These are phyloP conservation scores for Yamadazyma laniorum DNA, from an alignment of 805 yeast genomes.

Conservation along the genomic window DNA sequence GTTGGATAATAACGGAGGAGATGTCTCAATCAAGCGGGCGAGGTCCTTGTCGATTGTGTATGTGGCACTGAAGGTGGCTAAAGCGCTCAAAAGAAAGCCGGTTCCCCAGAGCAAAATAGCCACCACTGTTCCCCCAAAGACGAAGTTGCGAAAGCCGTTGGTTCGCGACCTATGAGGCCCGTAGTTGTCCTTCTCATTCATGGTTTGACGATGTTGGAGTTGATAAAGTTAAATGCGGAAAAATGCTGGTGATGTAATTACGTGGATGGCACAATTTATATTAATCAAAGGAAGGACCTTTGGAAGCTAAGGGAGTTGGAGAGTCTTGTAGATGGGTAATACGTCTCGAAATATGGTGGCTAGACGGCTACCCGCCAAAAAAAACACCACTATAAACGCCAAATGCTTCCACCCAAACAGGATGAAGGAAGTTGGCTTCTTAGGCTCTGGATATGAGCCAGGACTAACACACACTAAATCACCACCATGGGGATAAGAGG, in stretches of 20 bases:
- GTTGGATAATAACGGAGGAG: constrained; percentile 7
- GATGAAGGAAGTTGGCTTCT: too few relatives aligned
- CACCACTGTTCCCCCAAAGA: constrained; percentile 18
- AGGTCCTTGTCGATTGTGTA: neutral
- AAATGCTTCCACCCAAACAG: too few relatives aligned
- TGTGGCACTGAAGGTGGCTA: constrained; percentile 16
- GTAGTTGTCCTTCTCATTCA: constrained; percentile 3
- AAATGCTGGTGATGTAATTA: too few relatives aligned
- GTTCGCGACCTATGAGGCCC: neutral
- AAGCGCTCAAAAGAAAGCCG: constrained; percentile 25
- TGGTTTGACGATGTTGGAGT: too few relatives aligned
- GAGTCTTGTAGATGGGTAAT: too few relatives aligned
- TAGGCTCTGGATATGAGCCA: neutral
- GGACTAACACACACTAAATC: constrained; percentile 2
- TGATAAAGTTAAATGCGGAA: too few relatives aligned
- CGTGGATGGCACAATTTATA: too few relatives aligned
- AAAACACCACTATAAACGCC: too few relatives aligned
- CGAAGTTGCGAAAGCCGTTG: constrained; percentile 1
- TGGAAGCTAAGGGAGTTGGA: too few relatives aligned
- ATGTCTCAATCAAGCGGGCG: neutral
- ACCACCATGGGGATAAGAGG: neutral
- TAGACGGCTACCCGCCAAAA: too few relatives aligned
- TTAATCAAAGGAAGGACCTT: too few relatives aligned
- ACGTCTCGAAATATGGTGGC: too few relatives aligned
- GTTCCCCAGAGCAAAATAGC: constrained; percentile 38